Evolutionary conservation across 2,329 filamentous ascomycete genomes (phyloP).

Genomic region (Xylariaceae sp.): DNA sequence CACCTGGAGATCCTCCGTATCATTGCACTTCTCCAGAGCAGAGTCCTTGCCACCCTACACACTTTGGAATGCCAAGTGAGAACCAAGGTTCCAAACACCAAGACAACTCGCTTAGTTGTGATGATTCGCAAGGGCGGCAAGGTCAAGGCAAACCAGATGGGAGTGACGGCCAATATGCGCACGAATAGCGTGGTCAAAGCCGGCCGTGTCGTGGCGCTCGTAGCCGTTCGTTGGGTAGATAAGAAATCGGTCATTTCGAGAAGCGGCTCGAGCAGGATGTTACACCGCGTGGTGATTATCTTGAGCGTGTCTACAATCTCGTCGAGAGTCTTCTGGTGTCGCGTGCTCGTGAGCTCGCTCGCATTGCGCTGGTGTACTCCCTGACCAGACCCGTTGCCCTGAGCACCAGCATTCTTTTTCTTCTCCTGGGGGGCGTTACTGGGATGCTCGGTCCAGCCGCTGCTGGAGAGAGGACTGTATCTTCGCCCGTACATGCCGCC

Average conservation of each 20-base stretch:
- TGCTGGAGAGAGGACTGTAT: slow-evolving; percentile 86
- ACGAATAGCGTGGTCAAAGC: slow-evolving; percentile 87
- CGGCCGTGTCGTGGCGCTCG: slow-evolving; percentile 84
- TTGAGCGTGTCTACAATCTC: slow-evolving; percentile 95
- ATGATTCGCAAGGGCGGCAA: slow-evolving; percentile 80
- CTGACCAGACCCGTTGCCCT: slow-evolving; percentile 22
- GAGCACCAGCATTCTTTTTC: slow-evolving; percentile 27
- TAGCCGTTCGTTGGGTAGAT: slow-evolving; percentile 84
- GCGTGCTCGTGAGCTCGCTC: slow-evolving; percentile 60
- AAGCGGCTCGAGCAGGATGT: slow-evolving; percentile 85
- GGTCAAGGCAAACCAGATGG: slow-evolving; percentile 80
- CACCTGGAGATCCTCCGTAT: slow-evolving; percentile 66
- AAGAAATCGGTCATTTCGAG: slow-evolving; percentile 88
- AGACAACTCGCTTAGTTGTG: slow-evolving; percentile 76
- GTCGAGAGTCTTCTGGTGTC: slow-evolving; percentile 90
- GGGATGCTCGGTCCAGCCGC: slow-evolving; percentile 58
- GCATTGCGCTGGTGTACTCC: slow-evolving; percentile 37
- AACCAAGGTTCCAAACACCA: slow-evolving; percentile 81
- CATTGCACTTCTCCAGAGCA: slow-evolving; percentile 83
- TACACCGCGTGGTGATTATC: slow-evolving; percentile 86
- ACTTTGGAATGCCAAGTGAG: slow-evolving; percentile 91
- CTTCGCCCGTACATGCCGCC: slow-evolving; percentile 87
- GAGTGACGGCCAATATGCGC: slow-evolving; percentile 81
- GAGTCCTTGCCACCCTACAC: slow-evolving; percentile 75
- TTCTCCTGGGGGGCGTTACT: slow-evolving; percentile 22